These are phyloP conservation scores for Candida tibetensis DNA, from an alignment of 805 yeast genomes.

Conservation along the genomic window DNA sequence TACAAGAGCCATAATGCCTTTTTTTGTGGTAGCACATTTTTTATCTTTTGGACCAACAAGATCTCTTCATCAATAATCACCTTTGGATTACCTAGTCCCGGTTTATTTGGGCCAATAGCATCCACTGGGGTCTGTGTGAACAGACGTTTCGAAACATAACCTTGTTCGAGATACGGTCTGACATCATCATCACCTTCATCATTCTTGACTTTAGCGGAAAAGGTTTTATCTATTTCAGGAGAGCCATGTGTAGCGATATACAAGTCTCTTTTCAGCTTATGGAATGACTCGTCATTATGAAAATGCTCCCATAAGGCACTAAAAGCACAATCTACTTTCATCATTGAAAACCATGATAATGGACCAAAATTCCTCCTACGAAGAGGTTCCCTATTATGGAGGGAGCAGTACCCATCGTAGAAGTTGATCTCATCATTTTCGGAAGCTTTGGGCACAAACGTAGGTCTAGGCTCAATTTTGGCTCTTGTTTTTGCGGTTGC, in stretches of 20 bases:
- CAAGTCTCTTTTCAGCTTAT: neutral
- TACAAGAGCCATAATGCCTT: constrained; percentile 25
- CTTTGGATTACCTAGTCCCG: neutral
- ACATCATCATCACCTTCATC: constrained; percentile 9
- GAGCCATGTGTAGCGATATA: constrained; percentile 3
- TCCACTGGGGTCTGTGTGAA: neutral
- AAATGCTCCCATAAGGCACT: constrained; percentile 18
- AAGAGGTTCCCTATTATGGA: constrained; percentile 34
- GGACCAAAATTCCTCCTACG: constrained; percentile 51
- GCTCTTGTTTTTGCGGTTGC: neutral
- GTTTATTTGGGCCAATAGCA: neutral
- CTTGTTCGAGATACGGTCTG: constrained; percentile 6
- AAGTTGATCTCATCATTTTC: constrained; percentile 33
- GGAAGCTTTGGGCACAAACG: constrained; percentile 12
- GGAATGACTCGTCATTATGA: constrained; percentile 1
- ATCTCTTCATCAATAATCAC: constrained; percentile 15
- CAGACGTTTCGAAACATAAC: neutral
- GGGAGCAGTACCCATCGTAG: constrained; percentile 39
- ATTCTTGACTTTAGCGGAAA: constrained; percentile 7
- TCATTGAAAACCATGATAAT: constrained; percentile 45
- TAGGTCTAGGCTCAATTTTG: neutral
- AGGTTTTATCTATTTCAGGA: constrained; percentile 7
- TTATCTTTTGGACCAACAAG: constrained; percentile 18
- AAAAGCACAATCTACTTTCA: constrained; percentile 26
- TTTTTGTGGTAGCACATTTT: constrained; percentile 20